These are phyloP conservation scores for Trapa bicornis DNA, from an alignment of 345 rosid genomes.

Conservation along the genomic window DNA sequence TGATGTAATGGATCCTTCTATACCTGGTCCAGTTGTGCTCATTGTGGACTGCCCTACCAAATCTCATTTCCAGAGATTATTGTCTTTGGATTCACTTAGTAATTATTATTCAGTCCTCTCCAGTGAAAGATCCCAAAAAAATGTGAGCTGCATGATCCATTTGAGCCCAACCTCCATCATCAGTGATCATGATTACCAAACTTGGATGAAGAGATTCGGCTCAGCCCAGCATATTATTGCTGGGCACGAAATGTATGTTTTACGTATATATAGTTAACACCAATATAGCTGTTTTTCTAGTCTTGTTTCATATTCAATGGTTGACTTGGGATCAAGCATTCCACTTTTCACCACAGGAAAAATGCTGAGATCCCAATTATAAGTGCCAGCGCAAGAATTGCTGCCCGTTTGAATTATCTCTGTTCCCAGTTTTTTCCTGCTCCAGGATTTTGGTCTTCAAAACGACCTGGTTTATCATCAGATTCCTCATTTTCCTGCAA, in stretches of 20 bases:
- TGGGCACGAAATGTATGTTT: slow-evolving; percentile 63
- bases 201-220: slow-evolving; percentile 76
- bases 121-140: slow-evolving; percentile 24
- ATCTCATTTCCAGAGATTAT: slow-evolving; percentile 42
- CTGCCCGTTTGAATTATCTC: slow-evolving; percentile 73
- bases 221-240: slow-evolving; percentile 75
- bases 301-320: not conserved
- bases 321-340: not conserved
- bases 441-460: slow-evolving; percentile 62
- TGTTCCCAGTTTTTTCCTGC: slow-evolving; percentile 95
- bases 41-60: slow-evolving; percentile 91
- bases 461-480: slow-evolving; percentile 15
- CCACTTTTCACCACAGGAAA: slow-evolving; percentile 34
- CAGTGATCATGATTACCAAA: slow-evolving; percentile 42
- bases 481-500: slow-evolving; percentile 14
- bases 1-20: slow-evolving; percentile 92
- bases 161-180: slow-evolving; percentile 62
- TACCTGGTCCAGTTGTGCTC: slow-evolving; percentile 82
- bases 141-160: slow-evolving; percentile 69
- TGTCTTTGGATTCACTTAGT: slow-evolving; percentile 34
- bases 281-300: slow-evolving; percentile 2
- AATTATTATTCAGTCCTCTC: slow-evolving; percentile 33
- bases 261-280: not conserved
- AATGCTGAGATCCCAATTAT: slow-evolving; percentile 74
- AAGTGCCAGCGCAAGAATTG: slow-evolving; percentile 62